A percentile compares a stretch with the other conserved stretches of the same genome.
These are phyloP conservation scores for Somion occarium DNA, from an alignment of 1,284 basidiomycete genomes.

Conservation along the genomic window DNA sequence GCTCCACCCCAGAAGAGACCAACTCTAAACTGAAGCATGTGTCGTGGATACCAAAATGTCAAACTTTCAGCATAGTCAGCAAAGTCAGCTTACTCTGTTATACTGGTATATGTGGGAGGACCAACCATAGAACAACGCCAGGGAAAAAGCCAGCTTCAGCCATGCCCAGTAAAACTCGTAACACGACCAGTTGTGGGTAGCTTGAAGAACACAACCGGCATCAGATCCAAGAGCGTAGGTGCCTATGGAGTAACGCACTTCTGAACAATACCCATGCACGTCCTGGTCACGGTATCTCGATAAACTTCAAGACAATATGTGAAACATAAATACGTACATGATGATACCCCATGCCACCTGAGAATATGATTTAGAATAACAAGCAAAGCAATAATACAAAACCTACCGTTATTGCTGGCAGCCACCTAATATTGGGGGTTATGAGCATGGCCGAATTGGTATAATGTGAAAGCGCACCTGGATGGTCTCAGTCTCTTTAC, in stretches of 20 bases:
- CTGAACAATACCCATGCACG: slow-evolving; percentile 62
- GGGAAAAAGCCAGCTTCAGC: slow-evolving; percentile 70
- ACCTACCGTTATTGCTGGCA: slow-evolving; percentile 27
- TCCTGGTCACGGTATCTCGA: slow-evolving; percentile 37
- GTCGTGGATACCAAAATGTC: slow-evolving; percentile 31
- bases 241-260: slow-evolving; percentile 35
- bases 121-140: slow-evolving; percentile 58
- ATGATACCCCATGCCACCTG: slow-evolving; percentile 24
- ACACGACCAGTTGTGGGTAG: slow-evolving; percentile 57
- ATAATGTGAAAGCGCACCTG: slow-evolving; percentile 11
- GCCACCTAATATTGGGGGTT: slow-evolving; percentile 17
- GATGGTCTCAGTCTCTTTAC: slow-evolving; percentile 31
- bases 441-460: neutral
- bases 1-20: slow-evolving; percentile 34
- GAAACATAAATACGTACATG: slow-evolving; percentile 26
- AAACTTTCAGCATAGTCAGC: slow-evolving; percentile 7
- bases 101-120: slow-evolving; percentile 28
- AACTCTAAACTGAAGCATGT: slow-evolving; percentile 30
- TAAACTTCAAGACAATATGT: slow-evolving; percentile 41
- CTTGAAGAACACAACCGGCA: slow-evolving; percentile 29
- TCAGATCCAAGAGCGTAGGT: too few relatives aligned
- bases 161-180: slow-evolving; percentile 55
- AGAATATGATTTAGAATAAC: neutral
- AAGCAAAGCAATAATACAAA: neutral
- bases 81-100: neutral